Base-by-base conservation (phyloP, 768 basidiomycete species). In the Tylopilus cervinicoccineus region DNA sequence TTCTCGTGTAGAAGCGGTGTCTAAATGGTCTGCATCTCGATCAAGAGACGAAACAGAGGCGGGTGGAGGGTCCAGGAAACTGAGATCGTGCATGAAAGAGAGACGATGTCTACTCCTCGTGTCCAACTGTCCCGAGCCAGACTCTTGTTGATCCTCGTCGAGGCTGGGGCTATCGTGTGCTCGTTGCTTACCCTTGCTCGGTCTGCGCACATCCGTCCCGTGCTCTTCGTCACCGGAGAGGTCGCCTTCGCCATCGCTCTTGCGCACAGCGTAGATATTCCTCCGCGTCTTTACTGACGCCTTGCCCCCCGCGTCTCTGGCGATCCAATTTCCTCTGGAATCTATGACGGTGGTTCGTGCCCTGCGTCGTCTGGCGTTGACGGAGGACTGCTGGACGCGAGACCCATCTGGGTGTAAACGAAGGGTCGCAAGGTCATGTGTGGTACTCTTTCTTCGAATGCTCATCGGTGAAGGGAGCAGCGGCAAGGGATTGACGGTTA, bases 341-440 rank as follows among this genome's bases (percentile, higher is more conserved):
- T 80, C 77, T 43, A 71, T 69, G 4, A 74, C 63, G 13, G 71
- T 63, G 37, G 61, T 60, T 27, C 55, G 65, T 16, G 71, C 68
- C 26, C 64, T 69, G 47, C 71, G 67, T 6, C 55, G 59, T 22
- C 62, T 58, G 2, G 61, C 50, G 34, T 75, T 78, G 5, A 43
- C 53, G 4, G 71, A 60, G n/a, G 65, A 64, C 48, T 72, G 77
- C 37, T 74, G 69, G 5, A 86, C 80, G 33, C 84, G 80, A 20
- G 73, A 73, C 6, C 84, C 85, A 57, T 85, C 78, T 19, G 78
- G 76, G 50, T 80, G 84, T 4, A 88, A 61, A 28, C 82, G 77
- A n/a, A 87, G 77, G 36, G 76, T 73, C 0, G 84, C 72, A 29
- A 79, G 73, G 60, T 88, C 86, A 61, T 80, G 83, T 17, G 85